Evolutionary conservation across 2,329 filamentous ascomycete genomes (phyloP), one percentile per base, ranked within the genome.

Genomic region (Piedraia hortae): DNA sequence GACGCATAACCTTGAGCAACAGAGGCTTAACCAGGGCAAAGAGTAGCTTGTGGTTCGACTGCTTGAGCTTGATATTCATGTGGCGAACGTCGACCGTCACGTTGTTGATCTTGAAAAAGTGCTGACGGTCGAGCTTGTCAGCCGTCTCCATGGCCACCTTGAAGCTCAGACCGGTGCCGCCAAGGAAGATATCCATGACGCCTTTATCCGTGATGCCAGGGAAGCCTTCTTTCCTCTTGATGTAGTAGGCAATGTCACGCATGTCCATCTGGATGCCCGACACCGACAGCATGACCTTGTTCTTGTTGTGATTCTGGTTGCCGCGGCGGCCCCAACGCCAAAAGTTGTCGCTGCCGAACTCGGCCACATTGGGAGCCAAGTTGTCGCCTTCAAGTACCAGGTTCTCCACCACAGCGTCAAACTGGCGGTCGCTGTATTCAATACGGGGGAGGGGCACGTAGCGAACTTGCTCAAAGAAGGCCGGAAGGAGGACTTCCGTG

Each of bases 371-470:
- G 31, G 85, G 85, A 50, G 80, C 77, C 35, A 97, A 66, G 50
- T 97, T 97, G 54, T 93, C 80, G 32, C 75, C 80, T 51, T 97
- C 85, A 23, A 97, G 61, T 20, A 91, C 71, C 6, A 97, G 54
- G 45, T 97, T 97, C 53, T 97, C 85, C 19, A 97, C 62, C 21
- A 93, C 62, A 21, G 70, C 70, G 45, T 97, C 85, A 22, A 89
- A 56, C 55, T 69, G 64, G 2, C 61, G 57, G 35, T 93, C 85
- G 1, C 65, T 70, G 40, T 78, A 85, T 51, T 97, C 85, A 28
- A 97, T 90, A 25, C 85, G 72, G 11, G 85, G 85, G 21, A 97
- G 63, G 3, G 85, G 78, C 8, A 97, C 61, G 45, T 97, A 97
- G 28, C 75, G 69, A 25, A 85, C 55, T 33, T 68, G 74, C 53